Evolutionary conservation across 768 basidiomycete genomes (phyloP).

Genomic region (Rhodosporidiobolus odoratus): DNA sequence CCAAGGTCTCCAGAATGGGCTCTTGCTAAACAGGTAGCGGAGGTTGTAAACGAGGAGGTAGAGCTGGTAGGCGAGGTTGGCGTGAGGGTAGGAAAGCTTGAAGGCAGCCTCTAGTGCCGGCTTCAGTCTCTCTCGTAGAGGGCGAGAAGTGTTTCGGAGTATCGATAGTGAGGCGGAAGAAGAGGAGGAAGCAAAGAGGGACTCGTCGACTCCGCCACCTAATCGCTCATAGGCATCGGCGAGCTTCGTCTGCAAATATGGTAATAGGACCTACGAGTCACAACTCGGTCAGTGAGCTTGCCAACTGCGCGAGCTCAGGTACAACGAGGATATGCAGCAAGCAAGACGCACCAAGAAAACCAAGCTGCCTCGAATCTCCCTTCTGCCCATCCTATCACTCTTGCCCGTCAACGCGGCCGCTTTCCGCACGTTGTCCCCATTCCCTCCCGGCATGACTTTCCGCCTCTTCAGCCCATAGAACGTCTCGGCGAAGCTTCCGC

Average conservation of each 20-base stretch:
- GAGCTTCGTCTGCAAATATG: constrained; percentile 80
- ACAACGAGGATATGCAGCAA: not conserved
- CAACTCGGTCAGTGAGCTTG: not conserved
- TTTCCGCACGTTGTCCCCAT: constrained; percentile 48
- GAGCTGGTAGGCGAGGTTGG: constrained; percentile 70
- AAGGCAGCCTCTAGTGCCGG: constrained; percentile 51
- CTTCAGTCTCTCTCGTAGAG: not conserved
- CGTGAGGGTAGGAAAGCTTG: constrained; percentile 73
- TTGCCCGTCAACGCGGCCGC: constrained; percentile 45
- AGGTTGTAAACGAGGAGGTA: constrained; percentile 79
- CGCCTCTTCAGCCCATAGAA: constrained; percentile 89
- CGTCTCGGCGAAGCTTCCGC: constrained; percentile 89
- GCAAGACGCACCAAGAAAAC: constrained; percentile 63
- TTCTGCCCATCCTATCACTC: constrained; percentile 61
- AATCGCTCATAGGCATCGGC: constrained; percentile 85
- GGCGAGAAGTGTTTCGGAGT: constrained; percentile 1
- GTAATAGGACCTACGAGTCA: constrained; percentile 66
- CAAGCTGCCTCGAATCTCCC: constrained; percentile 70
- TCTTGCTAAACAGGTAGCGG: constrained; percentile 81
- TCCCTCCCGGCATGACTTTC: constrained; percentile 47
- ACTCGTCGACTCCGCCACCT: constrained; percentile 65
- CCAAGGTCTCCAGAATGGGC: constrained; percentile 86
- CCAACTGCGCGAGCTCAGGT: not conserved
- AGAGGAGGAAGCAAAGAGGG: constrained; percentile 37
- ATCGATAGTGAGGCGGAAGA: constrained; percentile 1